phyloP scores from a whole-genome alignment of 2,329 filamentous ascomycete species.

The Stromatinia cepivora region DNA sequence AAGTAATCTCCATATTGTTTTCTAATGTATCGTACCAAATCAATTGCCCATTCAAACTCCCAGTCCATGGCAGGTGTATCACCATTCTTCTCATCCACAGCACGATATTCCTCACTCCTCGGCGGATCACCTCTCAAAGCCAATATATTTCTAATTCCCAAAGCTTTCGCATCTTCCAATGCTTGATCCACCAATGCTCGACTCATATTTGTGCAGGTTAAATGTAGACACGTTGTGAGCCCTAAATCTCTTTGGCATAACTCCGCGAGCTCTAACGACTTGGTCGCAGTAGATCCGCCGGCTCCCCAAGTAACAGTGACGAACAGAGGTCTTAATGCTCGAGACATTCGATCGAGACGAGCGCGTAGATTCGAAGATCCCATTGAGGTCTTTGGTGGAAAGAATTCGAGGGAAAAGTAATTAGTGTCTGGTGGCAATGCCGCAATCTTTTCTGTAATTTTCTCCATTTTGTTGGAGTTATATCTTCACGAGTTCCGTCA shows the following conservation, averaged over 20 bases:
- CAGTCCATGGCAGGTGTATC: slow-evolving; percentile 52
- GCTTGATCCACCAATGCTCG: slow-evolving; percentile 81
- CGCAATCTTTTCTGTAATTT: slow-evolving; percentile 93
- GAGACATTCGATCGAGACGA: slow-evolving; percentile 91
- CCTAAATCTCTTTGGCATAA: slow-evolving; percentile 90
- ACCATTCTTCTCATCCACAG: slow-evolving; percentile 57
- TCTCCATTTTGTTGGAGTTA: slow-evolving; percentile 51
- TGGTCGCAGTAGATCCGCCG: slow-evolving; percentile 85
- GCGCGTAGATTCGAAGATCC: slow-evolving; percentile 92
- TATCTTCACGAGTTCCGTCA: neutral
- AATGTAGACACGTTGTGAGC: slow-evolving; percentile 90
- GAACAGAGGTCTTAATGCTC: slow-evolving; percentile 86
- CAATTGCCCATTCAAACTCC: slow-evolving; percentile 85
- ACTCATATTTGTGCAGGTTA: slow-evolving; percentile 99
- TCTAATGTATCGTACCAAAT: slow-evolving; percentile 87
- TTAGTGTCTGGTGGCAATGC: slow-evolving; percentile 76
- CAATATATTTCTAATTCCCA: slow-evolving; percentile 92
- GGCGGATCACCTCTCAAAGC: slow-evolving; percentile 91
- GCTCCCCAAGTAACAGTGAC: slow-evolving; percentile 98
- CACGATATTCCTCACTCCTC: slow-evolving; percentile 80
- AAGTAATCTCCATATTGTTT: slow-evolving; percentile 90
- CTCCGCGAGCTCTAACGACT: slow-evolving; percentile 92
- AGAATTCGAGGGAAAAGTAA: slow-evolving; percentile 99
- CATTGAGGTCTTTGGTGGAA: slow-evolving; percentile 95
- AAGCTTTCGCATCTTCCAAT: slow-evolving; percentile 82